Evolutionary conservation across 75 land plant genomes (phyloP).

Genomic region (Adiantum capillusveneris): DNA sequence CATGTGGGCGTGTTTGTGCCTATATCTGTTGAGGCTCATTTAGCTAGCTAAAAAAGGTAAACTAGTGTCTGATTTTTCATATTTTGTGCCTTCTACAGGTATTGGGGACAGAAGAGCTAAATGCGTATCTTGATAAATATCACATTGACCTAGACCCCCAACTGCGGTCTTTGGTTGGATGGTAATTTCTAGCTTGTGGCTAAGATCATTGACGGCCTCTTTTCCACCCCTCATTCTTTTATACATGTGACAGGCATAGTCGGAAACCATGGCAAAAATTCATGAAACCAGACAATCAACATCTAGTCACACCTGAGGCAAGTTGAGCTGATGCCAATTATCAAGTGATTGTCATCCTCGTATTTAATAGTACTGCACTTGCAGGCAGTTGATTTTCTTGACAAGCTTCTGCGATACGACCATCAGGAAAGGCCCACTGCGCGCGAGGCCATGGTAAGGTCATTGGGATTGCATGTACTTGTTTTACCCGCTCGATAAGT

Average conservation of each 20-base stretch:
- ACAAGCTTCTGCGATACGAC: conserved; percentile 90
- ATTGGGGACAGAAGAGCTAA: conserved; percentile 18
- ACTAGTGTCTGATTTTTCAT: too few species aligned
- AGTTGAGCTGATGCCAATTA: too few species aligned
- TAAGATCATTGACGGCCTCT: neutral
- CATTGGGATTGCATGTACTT: neutral
- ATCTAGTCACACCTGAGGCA: conserved; percentile 82
- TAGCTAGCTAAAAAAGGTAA: too few species aligned
- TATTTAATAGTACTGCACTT: too few species aligned
- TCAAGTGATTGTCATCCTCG: too few species aligned
- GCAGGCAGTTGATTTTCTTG: conserved; percentile 94
- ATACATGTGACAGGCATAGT: conserved; percentile 56
- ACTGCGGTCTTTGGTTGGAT: conserved; percentile 3
- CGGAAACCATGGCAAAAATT: conserved; percentile 89
- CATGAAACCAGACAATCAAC: conserved; percentile 78
- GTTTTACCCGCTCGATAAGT: too few species aligned
- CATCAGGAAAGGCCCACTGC: conserved; percentile 92
- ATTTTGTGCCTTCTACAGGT: conserved; percentile 21
- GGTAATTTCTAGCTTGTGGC: neutral
- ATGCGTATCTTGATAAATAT: conserved; percentile 4
- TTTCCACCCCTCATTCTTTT: neutral
- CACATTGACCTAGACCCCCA: conserved; percentile 9
- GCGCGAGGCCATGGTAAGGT: conserved; percentile 75
- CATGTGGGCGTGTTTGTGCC: too few species aligned
- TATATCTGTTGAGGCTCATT: too few species aligned